Evolutionary conservation across 139 green algal species (phyloP), one percentile per base, ranked within the genome.

Genomic region (Chlorella sp.): DNA sequence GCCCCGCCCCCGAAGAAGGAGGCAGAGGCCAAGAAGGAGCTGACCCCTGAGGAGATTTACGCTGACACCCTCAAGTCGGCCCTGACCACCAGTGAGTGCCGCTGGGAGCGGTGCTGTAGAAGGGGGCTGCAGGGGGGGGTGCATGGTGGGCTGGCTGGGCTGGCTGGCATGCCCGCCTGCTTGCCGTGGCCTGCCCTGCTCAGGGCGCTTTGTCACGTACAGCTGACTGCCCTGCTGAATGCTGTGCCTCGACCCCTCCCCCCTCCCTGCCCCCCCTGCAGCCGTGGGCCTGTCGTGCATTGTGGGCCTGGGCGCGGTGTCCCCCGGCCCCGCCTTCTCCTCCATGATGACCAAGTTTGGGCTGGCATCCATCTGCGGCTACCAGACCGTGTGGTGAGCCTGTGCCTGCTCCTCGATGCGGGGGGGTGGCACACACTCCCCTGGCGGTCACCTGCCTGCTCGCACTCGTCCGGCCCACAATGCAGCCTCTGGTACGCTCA

Each of bases 311-410:
- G 94, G 93, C 41, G 88, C 86, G 5, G 71, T 88, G 0, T 93
- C 93, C 13, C 91, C 93, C 26, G 84, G 82, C 80, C n/a, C 92
- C 13, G 92, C 89, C 3, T 95, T 98, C 87, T 92, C 81, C 79
- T 89, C 87, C 79, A 97, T 96, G 93, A 81, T 98, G 30, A 96
- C 93, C 73, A 98, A 96, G 85, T 97, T 96, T 85, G 92, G 89
- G 11, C 90, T 98, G 80, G 91, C 95, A 26, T 92, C 85, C 64
- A 94, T 96, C 70, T 96, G 91, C 78, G 95, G 95, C 47, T 96
- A 97, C 87, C 93, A 92, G 79, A 92, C 89, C 28, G 89, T 92
- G 41, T 92, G 93, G 94, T 94, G 95, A 30, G 96, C 98, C 13
- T n/a, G n/a, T n/a, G n/a, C n/a, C n/a, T n/a, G n/a, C n/a, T n/a